Evolutionary conservation across 2,329 filamentous ascomycete species (phyloP).

Genomic region (Microcyclospora tardicrescens): DNA sequence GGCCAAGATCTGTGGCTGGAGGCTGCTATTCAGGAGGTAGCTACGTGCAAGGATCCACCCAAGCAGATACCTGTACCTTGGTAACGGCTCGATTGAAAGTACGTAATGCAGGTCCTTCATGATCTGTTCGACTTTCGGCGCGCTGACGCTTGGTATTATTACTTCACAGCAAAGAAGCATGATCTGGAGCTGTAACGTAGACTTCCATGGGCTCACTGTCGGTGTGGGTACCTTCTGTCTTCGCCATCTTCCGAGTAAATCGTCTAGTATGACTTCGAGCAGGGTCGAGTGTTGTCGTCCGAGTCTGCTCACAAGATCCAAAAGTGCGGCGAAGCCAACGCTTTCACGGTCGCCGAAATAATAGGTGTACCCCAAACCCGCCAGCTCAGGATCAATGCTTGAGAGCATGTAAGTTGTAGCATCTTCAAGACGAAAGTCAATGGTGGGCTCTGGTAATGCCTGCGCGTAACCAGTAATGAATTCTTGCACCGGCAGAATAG

Average conservation of each 20-base stretch:
- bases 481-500: slow-evolving; percentile 25
- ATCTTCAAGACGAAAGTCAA: slow-evolving; percentile 35
- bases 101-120: slow-evolving; percentile 28
- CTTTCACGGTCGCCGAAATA: slow-evolving; percentile 34
- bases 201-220: slow-evolving; percentile 36
- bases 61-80: slow-evolving; percentile 33
- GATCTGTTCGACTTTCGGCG: slow-evolving; percentile 18
- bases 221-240: slow-evolving; percentile 30
- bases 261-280: slow-evolving; percentile 19
- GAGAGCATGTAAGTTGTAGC: slow-evolving; percentile 23
- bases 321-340: slow-evolving; percentile 31
- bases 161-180: slow-evolving; percentile 32
- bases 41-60: slow-evolving; percentile 37
- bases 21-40: slow-evolving; percentile 23
- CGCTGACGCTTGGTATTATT: slow-evolving; percentile 12
- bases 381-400: slow-evolving; percentile 17
- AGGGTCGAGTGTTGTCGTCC: slow-evolving; percentile 9
- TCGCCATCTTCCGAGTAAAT: slow-evolving; percentile 30
- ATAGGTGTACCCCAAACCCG: slow-evolving; percentile 22
- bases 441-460: slow-evolving; percentile 27
- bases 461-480: slow-evolving; percentile 29
- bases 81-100: slow-evolving; percentile 34
- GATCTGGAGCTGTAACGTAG: slow-evolving; percentile 34
- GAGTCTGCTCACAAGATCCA: slow-evolving; percentile 32
- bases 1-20: slow-evolving; percentile 22